A percentile compares a stretch with the other conserved stretches of the same genome.
Conservation (phyloP, 2,329 filamentous ascomycete genomes). For the Orbilia brochopaga region DNA sequence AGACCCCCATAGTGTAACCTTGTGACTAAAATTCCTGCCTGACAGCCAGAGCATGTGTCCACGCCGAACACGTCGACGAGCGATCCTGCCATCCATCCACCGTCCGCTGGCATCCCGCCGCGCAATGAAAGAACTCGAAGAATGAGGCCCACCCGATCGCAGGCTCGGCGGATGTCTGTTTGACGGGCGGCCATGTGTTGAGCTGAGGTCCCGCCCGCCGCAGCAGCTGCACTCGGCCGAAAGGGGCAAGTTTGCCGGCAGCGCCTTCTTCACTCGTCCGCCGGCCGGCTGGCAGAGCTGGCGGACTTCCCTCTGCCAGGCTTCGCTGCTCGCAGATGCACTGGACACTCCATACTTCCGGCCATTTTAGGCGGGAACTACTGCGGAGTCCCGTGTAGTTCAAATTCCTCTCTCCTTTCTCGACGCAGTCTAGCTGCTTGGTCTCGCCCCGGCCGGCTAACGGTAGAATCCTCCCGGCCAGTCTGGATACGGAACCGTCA, state of each 20-base stretch:
- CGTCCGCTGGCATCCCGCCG: no score
- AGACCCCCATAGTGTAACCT: neutral
- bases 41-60: neutral
- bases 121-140: no score
- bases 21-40: neutral
- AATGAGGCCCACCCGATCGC: no score
- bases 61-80: slow-evolving; percentile 2
- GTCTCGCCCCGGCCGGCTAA: slow-evolving; percentile 16
- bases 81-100: no score
- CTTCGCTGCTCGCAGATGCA: neutral
- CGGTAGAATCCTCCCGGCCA: slow-evolving; percentile 41
- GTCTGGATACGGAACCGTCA: slow-evolving; percentile 35
- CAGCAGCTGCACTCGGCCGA: slow-evolving; percentile 5
- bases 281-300: neutral
- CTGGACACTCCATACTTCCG: slow-evolving; percentile 24
- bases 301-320: slow-evolving; percentile 9
- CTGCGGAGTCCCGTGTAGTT: slow-evolving; percentile 15
- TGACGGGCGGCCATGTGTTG: slow-evolving; percentile 8
- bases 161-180: neutral
- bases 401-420: slow-evolving; percentile 11
- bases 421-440: slow-evolving; percentile 16
- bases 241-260: slow-evolving; percentile 45
- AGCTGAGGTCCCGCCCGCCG: slow-evolving; percentile 22
- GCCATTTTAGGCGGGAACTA: slow-evolving; percentile 47
- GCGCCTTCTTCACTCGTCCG: slow-evolving; percentile 29